phyloP scores from a whole-genome alignment of 2,329 filamentous ascomycete genomes.

The Ilyonectria robusta region DNA sequence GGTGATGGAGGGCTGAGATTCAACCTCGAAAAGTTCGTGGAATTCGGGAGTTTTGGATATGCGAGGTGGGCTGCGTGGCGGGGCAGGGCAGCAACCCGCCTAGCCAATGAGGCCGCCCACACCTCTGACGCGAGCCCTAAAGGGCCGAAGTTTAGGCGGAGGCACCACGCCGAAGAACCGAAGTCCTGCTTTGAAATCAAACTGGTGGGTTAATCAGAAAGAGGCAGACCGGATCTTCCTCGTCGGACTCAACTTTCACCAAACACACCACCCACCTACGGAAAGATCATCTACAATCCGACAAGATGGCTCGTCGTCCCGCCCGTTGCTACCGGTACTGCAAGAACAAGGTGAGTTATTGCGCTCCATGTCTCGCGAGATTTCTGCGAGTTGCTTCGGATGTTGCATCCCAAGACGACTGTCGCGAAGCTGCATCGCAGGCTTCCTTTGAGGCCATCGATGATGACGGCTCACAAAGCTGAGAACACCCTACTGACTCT shows the following conservation, averaged over 20 bases:
- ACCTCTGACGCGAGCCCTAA: conserved; percentile 53
- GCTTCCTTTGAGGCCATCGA: conserved; percentile 16
- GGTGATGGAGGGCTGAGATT: conserved; percentile 50
- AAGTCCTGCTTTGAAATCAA: conserved; percentile 70
- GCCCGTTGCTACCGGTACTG: conserved; percentile 99
- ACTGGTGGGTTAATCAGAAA: conserved; percentile 50
- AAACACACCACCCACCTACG: conserved; percentile 55
- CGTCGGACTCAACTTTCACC: conserved; percentile 50
- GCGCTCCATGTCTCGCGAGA: conserved; percentile 29
- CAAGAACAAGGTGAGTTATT: conserved; percentile 96
- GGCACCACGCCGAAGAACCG: conserved; percentile 49
- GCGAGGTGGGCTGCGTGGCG: conserved; percentile 36
- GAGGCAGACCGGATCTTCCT: conserved; percentile 48
- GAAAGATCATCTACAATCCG: conserved; percentile 67
- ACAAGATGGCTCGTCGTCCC: conserved; percentile 99
- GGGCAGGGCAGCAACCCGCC: conserved; percentile 36
- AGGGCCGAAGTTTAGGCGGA: conserved; percentile 56
- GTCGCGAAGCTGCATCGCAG: conserved; percentile 20
- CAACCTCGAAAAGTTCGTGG: conserved; percentile 43
- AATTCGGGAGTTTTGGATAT: conserved; percentile 44
- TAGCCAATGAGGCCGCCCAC: conserved; percentile 48
- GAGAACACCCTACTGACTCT: conserved; percentile 37
- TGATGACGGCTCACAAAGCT: conserved; percentile 8
- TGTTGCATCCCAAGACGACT: conserved; percentile 28
- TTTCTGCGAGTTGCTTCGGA: conserved; percentile 31